Evolutionary conservation across 2,329 filamentous ascomycete species (phyloP), one percentile per base, ranked within the genome.

Genomic region (Myriosclerotinia duriaeana): DNA sequence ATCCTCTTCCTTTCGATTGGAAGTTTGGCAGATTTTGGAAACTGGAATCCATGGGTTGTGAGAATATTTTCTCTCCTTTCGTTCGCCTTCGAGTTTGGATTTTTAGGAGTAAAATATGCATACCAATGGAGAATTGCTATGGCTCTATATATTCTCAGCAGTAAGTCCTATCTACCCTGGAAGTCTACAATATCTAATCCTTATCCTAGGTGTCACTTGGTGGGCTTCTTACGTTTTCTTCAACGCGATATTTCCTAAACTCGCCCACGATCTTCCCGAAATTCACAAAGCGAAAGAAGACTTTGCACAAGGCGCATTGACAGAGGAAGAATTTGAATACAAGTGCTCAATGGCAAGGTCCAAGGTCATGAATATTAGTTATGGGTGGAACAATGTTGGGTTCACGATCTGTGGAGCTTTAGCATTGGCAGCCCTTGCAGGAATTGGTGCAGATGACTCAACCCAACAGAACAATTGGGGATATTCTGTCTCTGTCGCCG

Each of bases 181-280:
- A n/a, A 30, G 8, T 17, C 30, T 9, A 42, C 22, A 26, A 22
- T 58, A 22, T 55, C 64, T 56, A 26, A 48, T 48, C 7, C 53
- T 30, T 6, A 7, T 15, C 48, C 44, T 34, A 76, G 74, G 72
- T 44, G 69, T 75, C 44, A 73, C 73, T 15, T 76, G 71, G 67
- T 74, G 73, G 74, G 71, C 74, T 5, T 76, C 74, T 2, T 76
- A 76, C 48, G 74, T 75, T 42, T 76, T 76, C 53, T 76, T 75
- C 69, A 75, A 75, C 54, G 74, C 74, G 5, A 73, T 75, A 20
- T 76, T 76, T 56, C 74, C 74, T 2, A 75, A 75, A 61, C 65
- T 76, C 15, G 67, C 74, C 17, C 72, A 74, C 66, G 72, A 75
- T 58, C 71, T 75, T 11, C 74, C 74, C 4, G 74, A 76, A 67